A percentile compares a stretch with the other conserved stretches of the same genome.
Evolutionary conservation across 805 yeast genomes (phyloP).

Genomic region (Starmera dryadoides): DNA sequence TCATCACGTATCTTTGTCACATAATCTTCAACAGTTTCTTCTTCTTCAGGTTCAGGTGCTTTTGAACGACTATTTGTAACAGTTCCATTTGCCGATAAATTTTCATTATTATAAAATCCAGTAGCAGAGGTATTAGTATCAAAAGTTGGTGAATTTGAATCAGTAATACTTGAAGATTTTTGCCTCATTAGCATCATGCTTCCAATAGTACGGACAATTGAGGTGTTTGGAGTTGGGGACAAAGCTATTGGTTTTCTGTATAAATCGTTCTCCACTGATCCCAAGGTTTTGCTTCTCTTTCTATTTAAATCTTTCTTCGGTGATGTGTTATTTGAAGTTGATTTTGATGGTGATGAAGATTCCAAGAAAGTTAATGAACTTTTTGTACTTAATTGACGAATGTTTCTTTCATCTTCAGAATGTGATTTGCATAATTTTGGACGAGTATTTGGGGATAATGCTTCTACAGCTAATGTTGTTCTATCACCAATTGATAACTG

Average conservation of each 20-base stretch:
- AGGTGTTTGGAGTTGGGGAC: slow-evolving; percentile 21
- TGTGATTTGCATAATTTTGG: slow-evolving; percentile 1
- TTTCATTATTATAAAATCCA: slow-evolving; percentile 8
- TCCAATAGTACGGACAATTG: slow-evolving; percentile 29
- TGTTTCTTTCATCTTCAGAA: slow-evolving; percentile 1
- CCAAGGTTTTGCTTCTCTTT: slow-evolving; percentile 18
- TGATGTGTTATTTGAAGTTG: not conserved
- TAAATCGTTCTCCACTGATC: slow-evolving; percentile 17
- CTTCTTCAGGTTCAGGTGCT: slow-evolving; percentile 21
- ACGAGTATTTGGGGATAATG: not conserved
- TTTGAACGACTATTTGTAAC: slow-evolving; percentile 2
- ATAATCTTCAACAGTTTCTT: slow-evolving; percentile 23
- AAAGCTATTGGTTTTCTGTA: slow-evolving; percentile 13
- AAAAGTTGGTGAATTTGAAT: slow-evolving; percentile 3
- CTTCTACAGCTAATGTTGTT: slow-evolving; percentile 94
- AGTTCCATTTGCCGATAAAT: no score
- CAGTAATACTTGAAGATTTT: slow-evolving; percentile 11
- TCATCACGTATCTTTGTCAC: slow-evolving; percentile 17
- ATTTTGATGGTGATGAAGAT: not conserved
- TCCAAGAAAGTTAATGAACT: not conserved
- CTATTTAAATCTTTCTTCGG: slow-evolving; percentile 10
- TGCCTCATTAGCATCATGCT: slow-evolving; percentile 27
- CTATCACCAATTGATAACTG: no score
- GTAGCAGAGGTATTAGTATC: no score
- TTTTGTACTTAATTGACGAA: not conserved